These are phyloP conservation scores for Podospora pseudopauciseta DNA, from an alignment of 495 filamentous ascomycete genomes.

Conservation along the genomic window DNA sequence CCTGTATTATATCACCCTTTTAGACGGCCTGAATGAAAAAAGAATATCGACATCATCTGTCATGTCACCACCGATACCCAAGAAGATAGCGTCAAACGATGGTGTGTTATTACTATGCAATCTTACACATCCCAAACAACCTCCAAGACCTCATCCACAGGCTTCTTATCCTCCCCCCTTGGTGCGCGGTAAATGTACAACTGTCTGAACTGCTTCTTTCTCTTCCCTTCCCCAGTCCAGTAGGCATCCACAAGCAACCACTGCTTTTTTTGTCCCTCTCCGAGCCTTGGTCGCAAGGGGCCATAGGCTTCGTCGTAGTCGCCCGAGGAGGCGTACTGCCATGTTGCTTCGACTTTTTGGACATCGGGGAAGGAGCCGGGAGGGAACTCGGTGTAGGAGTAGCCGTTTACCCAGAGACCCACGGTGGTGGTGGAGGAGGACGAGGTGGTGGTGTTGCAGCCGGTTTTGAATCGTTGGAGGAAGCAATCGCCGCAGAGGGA, in stretches of 20 bases:
- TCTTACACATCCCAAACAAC: constrained; percentile 31
- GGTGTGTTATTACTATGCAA: neutral
- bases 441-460: constrained; percentile 9
- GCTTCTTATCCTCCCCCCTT: neutral
- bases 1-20: constrained; percentile 19
- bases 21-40: neutral
- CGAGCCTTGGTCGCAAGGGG: constrained; percentile 40
- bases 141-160: constrained; percentile 35
- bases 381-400: constrained; percentile 56
- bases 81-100: neutral
- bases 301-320: constrained; percentile 53
- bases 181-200: constrained; percentile 26
- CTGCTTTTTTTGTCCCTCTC: constrained; percentile 34
- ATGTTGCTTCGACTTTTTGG: constrained; percentile 58
- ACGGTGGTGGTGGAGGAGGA: neutral
- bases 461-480: constrained; percentile 60
- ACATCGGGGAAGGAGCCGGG: constrained; percentile 48
- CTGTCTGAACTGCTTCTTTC: constrained; percentile 24
- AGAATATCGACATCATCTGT: neutral
- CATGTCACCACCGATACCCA: neutral
- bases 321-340: constrained; percentile 46
- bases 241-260: constrained; percentile 16
- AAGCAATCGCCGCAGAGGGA: constrained; percentile 59
- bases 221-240: neutral
- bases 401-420: constrained; percentile 57